Base-by-base conservation (phyloP, 371 early-diverging fungal genomes). In the Apophysomyces elegans region DNA sequence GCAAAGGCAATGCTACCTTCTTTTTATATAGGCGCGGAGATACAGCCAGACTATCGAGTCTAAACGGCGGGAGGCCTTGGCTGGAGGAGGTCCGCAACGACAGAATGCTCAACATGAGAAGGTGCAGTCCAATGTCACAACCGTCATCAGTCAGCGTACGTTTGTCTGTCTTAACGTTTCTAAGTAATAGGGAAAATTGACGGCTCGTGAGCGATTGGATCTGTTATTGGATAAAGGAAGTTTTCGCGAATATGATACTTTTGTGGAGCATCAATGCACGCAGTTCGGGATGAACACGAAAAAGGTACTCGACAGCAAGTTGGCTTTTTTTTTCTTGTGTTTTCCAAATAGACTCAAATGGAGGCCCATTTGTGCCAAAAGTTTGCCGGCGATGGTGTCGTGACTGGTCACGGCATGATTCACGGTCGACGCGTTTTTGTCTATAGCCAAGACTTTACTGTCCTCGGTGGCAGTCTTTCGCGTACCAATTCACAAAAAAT, bases 381-480 rank as follows among this genome's bases (percentile, higher is more conserved):
- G 85, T 90, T 95, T 59, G 90, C 94, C 36, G 97, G 98, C 38
- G 98, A 98, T 71, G 97, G 97, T 70, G 95, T 98, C 12, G 95
- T 98, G 36, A 96, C 96, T 12, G 98, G 98, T 2, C 92, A 94
- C 75, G 97, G 97, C 45, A 94, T 92, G 37, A 87, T 98, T 71
- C 93, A 96, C 74, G 96, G 96, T 2, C 91, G 97, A 41, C 88
- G 88, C 4, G 91, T 95, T 35, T 98, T 91, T 80, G 86, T 95
- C n/a, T 98, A 95, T 76, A 90, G 91, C 39, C 96, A 98, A 73
- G 98, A 98, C 63, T 96, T 96, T 64, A 98, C 98, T 5, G 93
- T 94, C 8, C 93, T 89, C 69, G 98, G 98, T 62, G 98, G 98
- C 14, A 90, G 90, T 64, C 81, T 98, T 59, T 93, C 93, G 21